Base-by-base conservation (phyloP, 306 rosid species). In the Gastrolobium bilobum region DNA sequence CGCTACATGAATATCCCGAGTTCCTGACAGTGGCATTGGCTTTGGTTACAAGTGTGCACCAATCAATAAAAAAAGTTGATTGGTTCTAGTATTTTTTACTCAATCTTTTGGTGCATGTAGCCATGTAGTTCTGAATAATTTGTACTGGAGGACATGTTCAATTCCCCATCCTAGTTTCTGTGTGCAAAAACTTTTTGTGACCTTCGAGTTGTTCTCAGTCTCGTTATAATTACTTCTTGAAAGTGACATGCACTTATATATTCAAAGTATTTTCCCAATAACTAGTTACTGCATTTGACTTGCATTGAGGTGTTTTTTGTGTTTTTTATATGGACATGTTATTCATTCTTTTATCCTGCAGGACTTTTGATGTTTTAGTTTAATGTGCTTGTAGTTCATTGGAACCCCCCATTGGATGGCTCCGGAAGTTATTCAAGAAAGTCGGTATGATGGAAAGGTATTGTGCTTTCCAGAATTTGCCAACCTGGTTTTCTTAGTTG, bases 341-440 rank as follows among this genome's bases (percentile, higher is more conserved):
- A 15, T 64, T 72, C 20, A 48, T 44, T 73, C 9, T 60, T 71
- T 52, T 60, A 69, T 80, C 66, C 10, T 77, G 58, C 62, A 31
- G 62, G 71, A 74, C 43, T 69, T 80, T 68, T 81, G 42, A 79
- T 57, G 64, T 50, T 54, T 76, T 78, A 15, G 54, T 86, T 85
- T 77, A 29, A 83, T 54, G 79, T 80, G 79, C 70, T 84, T 81
- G 34, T 91, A 95, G 98, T 95, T 92, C 89, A 95, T 95, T 63
- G 99, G 99, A 77, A 95, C 98, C 47, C 99, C 99, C 44, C 99
- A 95, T 86, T 95, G 99, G 99, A 95, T 95, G 99, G 99, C 99
- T 85, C 99, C 98, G 0, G 98, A 95, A 89, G 98, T 95, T 79
- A 95, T 95, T 89, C 98, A 95, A 79, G 99, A 95, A 88, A 95